A percentile compares a stretch with the other conserved stretches of the same genome.
Evolutionary conservation across 768 basidiomycete genomes (phyloP).

Genomic region (Mycena leptocephala): DNA sequence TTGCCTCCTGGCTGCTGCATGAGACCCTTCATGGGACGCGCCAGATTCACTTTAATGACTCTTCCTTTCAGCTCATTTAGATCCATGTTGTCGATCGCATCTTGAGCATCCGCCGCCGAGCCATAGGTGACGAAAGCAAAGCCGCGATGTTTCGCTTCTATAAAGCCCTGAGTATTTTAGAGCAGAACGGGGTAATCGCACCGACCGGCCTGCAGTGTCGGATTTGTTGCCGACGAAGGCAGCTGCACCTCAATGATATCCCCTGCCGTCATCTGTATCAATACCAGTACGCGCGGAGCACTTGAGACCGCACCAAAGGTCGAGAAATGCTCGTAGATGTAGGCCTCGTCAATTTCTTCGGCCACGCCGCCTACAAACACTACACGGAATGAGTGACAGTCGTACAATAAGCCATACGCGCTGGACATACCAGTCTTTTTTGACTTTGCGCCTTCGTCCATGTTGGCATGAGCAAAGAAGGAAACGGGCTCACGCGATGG

Average conservation of each 20-base stretch:
- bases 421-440: slow-evolving; percentile 72
- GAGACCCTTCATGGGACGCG: slow-evolving; percentile 84
- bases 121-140: slow-evolving; percentile 95
- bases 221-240: slow-evolving; percentile 84
- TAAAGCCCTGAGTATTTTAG: slow-evolving; percentile 15
- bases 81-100: slow-evolving; percentile 99
- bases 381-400: neutral
- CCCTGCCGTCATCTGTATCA: slow-evolving; percentile 62
- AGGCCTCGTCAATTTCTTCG: slow-evolving; percentile 87
- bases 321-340: slow-evolving; percentile 85
- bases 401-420: too few relatives aligned
- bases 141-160: slow-evolving; percentile 90
- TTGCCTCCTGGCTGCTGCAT: slow-evolving; percentile 76
- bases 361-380: slow-evolving; percentile 88
- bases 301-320: slow-evolving; percentile 80
- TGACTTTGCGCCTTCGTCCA: slow-evolving; percentile 89
- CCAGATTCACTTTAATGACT: slow-evolving; percentile 88
- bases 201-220: slow-evolving; percentile 73
- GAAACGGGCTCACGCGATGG: slow-evolving; percentile 6
- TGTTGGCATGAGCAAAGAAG: slow-evolving; percentile 45
- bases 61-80: slow-evolving; percentile 88
- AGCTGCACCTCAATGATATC: slow-evolving; percentile 95
- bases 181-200: slow-evolving; percentile 30
- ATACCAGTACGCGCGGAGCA: slow-evolving; percentile 7
- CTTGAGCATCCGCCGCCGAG: slow-evolving; percentile 88